These are phyloP conservation scores for Ustilago trichophora DNA, from an alignment of 1,284 basidiomycete species.

Conservation along the genomic window DNA sequence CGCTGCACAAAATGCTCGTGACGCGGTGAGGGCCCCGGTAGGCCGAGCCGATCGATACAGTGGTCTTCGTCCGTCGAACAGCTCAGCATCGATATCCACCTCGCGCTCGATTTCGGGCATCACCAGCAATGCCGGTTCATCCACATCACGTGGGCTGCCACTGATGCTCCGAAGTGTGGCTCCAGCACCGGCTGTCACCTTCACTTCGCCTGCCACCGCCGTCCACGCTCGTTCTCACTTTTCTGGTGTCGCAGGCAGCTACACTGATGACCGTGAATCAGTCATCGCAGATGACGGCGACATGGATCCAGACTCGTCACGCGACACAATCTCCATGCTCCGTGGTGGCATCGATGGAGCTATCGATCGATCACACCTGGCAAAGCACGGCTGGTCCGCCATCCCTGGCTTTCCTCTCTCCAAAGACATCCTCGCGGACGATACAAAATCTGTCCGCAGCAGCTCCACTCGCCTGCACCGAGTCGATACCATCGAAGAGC, in stretches of 20 bases:
- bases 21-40: slow-evolving; percentile 1
- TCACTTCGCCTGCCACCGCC: slow-evolving; percentile 47
- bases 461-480: slow-evolving; percentile 47
- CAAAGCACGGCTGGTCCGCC: slow-evolving; percentile 50
- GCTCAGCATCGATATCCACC: slow-evolving; percentile 19
- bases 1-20: background rate
- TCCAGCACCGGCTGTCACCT: slow-evolving; percentile 52
- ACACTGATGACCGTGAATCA: slow-evolving; percentile 44
- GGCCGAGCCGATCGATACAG: background rate
- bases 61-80: slow-evolving; percentile 15
- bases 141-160: slow-evolving; percentile 15
- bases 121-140: background rate
- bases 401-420: slow-evolving; percentile 59
- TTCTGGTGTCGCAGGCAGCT: slow-evolving; percentile 28
- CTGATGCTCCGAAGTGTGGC: slow-evolving; percentile 36
- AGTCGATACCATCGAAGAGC: slow-evolving; percentile 49
- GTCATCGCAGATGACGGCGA: slow-evolving; percentile 41
- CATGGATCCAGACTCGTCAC: slow-evolving; percentile 32
- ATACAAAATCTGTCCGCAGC: slow-evolving; percentile 53
- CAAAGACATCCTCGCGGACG: slow-evolving; percentile 61
- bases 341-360: slow-evolving; percentile 25
- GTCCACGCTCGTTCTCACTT: slow-evolving; percentile 27
- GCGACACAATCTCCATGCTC: slow-evolving; percentile 30
- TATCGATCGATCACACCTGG: slow-evolving; percentile 41
- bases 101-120: slow-evolving; percentile 15